Conservation (phyloP, 202 grass and related monocot species). For the Digitaria exilis region DNA sequence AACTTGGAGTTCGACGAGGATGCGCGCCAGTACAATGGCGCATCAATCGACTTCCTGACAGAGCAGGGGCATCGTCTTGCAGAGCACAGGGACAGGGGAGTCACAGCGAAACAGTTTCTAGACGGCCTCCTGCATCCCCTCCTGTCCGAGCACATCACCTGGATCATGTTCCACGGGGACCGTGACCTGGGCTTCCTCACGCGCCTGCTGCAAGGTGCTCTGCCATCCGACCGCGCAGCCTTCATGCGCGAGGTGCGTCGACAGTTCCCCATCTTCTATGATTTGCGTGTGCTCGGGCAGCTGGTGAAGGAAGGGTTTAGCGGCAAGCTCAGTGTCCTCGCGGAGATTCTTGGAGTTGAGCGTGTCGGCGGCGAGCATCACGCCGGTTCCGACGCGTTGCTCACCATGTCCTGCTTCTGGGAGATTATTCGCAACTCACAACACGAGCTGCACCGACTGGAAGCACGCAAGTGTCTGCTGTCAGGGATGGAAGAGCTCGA, state of each 20-base stretch:
- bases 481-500: not conserved
- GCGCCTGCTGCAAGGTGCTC: not conserved
- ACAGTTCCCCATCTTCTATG: not conserved
- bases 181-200: not conserved
- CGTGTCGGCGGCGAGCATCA: not conserved
- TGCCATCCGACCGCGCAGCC: not conserved
- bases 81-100: not conserved
- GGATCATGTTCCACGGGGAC: not conserved
- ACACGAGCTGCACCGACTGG: not conserved
- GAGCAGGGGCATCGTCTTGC: not conserved
- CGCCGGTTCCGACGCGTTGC: not conserved
- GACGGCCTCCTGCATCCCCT: not conserved
- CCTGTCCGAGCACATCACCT: not conserved
- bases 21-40: not conserved
- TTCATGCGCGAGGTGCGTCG: not conserved
- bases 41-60: not conserved
- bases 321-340: not conserved
- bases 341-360: not conserved
- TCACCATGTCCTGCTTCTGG: not conserved
- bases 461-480: not conserved
- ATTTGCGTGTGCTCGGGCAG: not conserved
- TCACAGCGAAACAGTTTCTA: not conserved
- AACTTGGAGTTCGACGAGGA: not conserved
- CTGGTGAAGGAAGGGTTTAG: not conserved
- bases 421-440: not conserved